A percentile compares a stretch with the other conserved stretches of the same genome.
Conservation (phyloP, 257 asterid species). For the Rubia yunnanensis region DNA sequence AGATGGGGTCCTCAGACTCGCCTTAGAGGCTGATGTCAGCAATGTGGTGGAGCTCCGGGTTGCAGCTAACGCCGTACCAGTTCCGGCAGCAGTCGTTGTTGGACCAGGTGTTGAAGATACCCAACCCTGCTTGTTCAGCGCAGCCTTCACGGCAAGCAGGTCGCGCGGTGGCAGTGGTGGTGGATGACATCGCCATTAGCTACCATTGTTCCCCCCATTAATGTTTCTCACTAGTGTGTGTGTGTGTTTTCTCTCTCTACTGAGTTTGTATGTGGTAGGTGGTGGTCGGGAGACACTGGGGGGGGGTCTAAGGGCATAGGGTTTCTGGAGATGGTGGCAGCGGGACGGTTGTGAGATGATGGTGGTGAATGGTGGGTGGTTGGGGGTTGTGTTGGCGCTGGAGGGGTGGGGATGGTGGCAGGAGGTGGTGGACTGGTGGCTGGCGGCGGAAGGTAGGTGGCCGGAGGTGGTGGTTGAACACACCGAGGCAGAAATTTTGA, state of each 20-base stretch:
- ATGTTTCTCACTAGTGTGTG: not conserved
- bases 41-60: conserved; percentile 50
- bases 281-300: too few relatives aligned
- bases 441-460: too few relatives aligned
- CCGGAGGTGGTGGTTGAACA: too few relatives aligned
- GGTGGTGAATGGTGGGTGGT: too few relatives aligned
- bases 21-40: conserved; percentile 88
- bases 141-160: conserved; percentile 53
- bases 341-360: too few relatives aligned
- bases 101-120: conserved; percentile 77
- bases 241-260: conserved; percentile 4
- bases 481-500: too few relatives aligned
- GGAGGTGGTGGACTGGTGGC: too few relatives aligned
- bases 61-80: conserved; percentile 92
- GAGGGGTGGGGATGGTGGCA: too few relatives aligned
- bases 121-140: conserved; percentile 46
- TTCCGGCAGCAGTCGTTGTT: conserved; percentile 64
- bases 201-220: conserved; percentile 24
- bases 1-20: conserved; percentile 88
- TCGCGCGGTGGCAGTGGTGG: conserved; percentile 43
- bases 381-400: too few relatives aligned
- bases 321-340: too few relatives aligned
- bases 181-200: not conserved
- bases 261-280: conserved; percentile 21
- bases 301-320: too few relatives aligned